A percentile compares a stretch with the other conserved stretches of the same genome.
These are phyloP conservation scores for Cenchrus americanus DNA, from an alignment of 176 grass and related monocot genomes.

Conservation along the genomic window DNA sequence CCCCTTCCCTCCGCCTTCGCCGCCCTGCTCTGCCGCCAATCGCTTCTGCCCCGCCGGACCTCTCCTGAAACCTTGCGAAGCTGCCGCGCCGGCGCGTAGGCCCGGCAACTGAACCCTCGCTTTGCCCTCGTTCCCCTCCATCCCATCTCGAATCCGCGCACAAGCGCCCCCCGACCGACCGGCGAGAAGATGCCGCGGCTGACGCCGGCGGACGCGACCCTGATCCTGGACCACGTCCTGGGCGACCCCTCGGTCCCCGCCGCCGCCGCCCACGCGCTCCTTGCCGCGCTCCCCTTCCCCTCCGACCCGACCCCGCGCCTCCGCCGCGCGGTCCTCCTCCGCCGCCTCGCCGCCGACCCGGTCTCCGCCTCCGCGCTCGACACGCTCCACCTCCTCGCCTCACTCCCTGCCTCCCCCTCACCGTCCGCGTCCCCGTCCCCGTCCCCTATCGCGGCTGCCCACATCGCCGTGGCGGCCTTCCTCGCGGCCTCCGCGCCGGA, in stretches of 20 bases:
- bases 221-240: constrained; percentile 52
- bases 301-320: constrained; percentile 41
- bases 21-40: not conserved
- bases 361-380: constrained; percentile 44
- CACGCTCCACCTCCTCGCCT: constrained; percentile 45
- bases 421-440: not conserved
- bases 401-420: not conserved
- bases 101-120: not conserved
- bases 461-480: constrained; percentile 43
- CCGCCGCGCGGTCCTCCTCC: constrained; percentile 37
- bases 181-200: constrained; percentile 37
- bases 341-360: constrained; percentile 46
- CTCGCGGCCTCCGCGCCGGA: constrained; percentile 30
- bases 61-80: not conserved
- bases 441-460: not conserved
- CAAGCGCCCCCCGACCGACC: not conserved
- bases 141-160: not conserved
- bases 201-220: constrained; percentile 37
- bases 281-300: constrained; percentile 45
- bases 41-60: not conserved
- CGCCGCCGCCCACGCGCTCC: constrained; percentile 3
- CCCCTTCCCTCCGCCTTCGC: not conserved
- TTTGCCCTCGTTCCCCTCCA: not conserved
- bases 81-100: not conserved
- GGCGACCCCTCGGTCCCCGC: constrained; percentile 32